Percentiles rank a stretch among this genome's conserved stretches.
Conservation (phyloP, 345 rosid species). For the Alliaria petiolata region DNA sequence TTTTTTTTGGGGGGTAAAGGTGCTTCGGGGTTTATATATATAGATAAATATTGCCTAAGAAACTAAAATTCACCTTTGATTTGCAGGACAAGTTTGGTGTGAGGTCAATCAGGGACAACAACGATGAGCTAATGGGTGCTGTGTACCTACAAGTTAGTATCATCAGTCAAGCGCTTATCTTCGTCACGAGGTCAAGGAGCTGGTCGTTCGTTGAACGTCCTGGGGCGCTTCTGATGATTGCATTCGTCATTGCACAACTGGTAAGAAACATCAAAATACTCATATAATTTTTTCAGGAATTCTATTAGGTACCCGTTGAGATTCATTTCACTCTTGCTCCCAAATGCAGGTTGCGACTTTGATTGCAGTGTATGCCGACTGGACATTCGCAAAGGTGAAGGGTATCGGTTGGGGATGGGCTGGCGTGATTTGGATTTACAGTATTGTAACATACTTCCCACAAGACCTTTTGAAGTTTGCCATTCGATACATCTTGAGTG, state of each 20-base stretch:
- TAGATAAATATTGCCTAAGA: neutral
- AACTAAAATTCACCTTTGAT: neutral
- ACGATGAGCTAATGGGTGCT: constrained; percentile 47
- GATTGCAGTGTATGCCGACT: constrained; percentile 53
- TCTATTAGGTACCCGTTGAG: too few species aligned
- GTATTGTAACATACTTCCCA: constrained; percentile 69
- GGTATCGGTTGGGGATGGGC: constrained; percentile 70
- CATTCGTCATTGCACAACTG: constrained; percentile 36
- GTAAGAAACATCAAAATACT: constrained; percentile 38
- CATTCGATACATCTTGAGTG: constrained; percentile 79
- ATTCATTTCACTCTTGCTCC: constrained; percentile 4
- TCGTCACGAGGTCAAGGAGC: constrained; percentile 39
- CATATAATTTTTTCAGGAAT: neutral
- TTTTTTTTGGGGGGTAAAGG: neutral
- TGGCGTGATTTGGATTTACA: constrained; percentile 85
- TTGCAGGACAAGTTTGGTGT: constrained; percentile 65
- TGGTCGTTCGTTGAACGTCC: constrained; percentile 42
- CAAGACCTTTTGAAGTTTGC: constrained; percentile 79
- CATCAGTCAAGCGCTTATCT: constrained; percentile 41
- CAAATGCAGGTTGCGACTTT: constrained; percentile 54
- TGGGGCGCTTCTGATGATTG: constrained; percentile 32
- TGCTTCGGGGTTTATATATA: neutral
- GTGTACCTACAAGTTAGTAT: constrained; percentile 58
- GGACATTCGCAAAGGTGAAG: constrained; percentile 49
- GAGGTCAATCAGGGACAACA: constrained; percentile 33